A percentile compares a stretch with the other conserved stretches of the same genome.
These are phyloP conservation scores for Trichophyton simii DNA, from an alignment of 2,329 filamentous ascomycete genomes.

Conservation along the genomic window DNA sequence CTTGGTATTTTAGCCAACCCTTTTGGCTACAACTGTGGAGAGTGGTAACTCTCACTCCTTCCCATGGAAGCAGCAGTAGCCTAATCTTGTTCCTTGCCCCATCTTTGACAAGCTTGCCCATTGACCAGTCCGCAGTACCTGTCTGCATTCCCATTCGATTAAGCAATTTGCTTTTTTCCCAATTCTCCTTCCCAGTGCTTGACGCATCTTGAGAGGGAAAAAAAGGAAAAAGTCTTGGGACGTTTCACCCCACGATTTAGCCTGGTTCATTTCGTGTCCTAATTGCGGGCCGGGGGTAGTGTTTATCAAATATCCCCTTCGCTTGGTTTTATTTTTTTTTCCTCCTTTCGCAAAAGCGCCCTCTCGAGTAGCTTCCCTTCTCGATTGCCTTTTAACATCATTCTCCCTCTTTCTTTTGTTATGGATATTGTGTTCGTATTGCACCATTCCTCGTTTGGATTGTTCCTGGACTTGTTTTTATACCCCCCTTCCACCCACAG, in stretches of 20 bases:
- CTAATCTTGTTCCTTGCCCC: conserved; percentile 3
- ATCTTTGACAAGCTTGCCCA: background rate
- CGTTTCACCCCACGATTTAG: conserved; percentile 29
- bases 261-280: conserved; percentile 19
- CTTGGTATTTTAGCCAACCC: background rate
- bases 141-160: background rate
- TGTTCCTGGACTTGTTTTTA: conserved; percentile 5
- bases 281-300: conserved; percentile 12
- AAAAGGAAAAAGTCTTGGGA: conserved; percentile 15
- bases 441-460: conserved; percentile 2
- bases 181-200: conserved; percentile 3
- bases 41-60: background rate
- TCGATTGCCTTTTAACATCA: conserved; percentile 7
- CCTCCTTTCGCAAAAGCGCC: conserved; percentile 8
- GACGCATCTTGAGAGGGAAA: background rate
- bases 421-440: conserved; percentile 12
- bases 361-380: conserved; percentile 4
- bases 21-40: background rate
- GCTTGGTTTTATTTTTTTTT: conserved; percentile 7
- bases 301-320: conserved; percentile 11
- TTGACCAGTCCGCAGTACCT: conserved; percentile 2
- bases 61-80: conserved; percentile 4
- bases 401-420: conserved; percentile 9
- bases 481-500: background rate
- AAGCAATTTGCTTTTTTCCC: conserved; percentile 4